Evolutionary conservation across 192 early-diverging fungal genomes (phyloP).

Genomic region (Phlyctochytrium bullatum): DNA sequence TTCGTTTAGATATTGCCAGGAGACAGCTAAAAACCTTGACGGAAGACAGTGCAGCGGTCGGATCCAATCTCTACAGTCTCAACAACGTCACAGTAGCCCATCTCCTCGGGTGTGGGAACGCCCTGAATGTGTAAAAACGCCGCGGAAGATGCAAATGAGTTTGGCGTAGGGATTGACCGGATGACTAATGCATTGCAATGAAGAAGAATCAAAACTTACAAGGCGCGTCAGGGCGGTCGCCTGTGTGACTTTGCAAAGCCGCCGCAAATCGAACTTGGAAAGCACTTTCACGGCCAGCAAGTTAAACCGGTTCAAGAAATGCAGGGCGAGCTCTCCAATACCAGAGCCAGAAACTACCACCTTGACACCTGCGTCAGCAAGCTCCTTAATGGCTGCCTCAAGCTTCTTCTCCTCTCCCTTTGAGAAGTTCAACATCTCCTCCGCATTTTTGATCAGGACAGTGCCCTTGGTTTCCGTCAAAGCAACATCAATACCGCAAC

Average conservation of each 20-base stretch:
- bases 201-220: constrained; percentile 19
- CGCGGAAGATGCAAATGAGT: background rate
- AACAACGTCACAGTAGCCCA: constrained; percentile 97
- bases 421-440: constrained; percentile 94
- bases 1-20: background rate
- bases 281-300: constrained; percentile 88
- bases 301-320: constrained; percentile 90
- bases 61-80: constrained; percentile 96
- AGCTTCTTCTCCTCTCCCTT: constrained; percentile 93
- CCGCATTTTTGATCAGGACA: constrained; percentile 92
- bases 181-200: background rate
- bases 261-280: constrained; percentile 95
- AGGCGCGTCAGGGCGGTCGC: constrained; percentile 91
- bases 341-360: constrained; percentile 87
- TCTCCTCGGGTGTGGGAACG: constrained; percentile 92
- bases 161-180: background rate
- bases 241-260: constrained; percentile 88
- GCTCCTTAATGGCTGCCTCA: constrained; percentile 80
- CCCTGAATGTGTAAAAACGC: constrained; percentile 37
- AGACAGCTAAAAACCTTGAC: constrained; percentile 60
- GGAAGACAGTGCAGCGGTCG: constrained; percentile 96
- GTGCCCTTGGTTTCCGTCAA: constrained; percentile 99
- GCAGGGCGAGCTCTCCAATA: constrained; percentile 90
- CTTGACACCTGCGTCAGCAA: constrained; percentile 88
- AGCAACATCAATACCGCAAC: constrained; percentile 87